Evolutionary conservation across 2,329 filamentous ascomycete genomes (phyloP).

Genomic region (Purpureocillium lavendulum): DNA sequence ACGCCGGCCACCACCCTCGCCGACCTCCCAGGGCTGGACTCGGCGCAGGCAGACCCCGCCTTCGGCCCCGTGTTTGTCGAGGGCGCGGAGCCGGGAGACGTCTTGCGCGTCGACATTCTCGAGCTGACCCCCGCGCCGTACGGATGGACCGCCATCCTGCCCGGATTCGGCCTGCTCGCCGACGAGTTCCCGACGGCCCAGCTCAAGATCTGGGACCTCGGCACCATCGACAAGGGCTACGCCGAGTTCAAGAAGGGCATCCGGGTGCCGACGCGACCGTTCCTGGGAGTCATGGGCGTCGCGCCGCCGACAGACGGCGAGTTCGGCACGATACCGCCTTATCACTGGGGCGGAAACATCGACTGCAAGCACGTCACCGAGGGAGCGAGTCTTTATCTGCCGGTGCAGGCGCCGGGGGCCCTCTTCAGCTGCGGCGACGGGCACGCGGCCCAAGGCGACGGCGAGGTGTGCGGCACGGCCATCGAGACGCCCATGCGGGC

Average conservation of each 20-base stretch:
- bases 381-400: conserved; percentile 38
- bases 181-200: conserved; percentile 35
- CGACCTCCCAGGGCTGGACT: conserved; percentile 30
- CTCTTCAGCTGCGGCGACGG: conserved; percentile 47
- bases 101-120: conserved; percentile 41
- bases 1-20: conserved; percentile 29
- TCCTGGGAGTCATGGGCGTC: conserved; percentile 43
- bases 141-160: conserved; percentile 46
- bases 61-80: conserved; percentile 42
- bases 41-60: conserved; percentile 35
- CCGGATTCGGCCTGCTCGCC: conserved; percentile 38
- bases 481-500: conserved; percentile 45
- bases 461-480: conserved; percentile 47
- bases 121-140: conserved; percentile 33
- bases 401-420: conserved; percentile 38
- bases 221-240: conserved; percentile 11
- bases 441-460: conserved; percentile 45
- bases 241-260: conserved; percentile 38
- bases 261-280: conserved; percentile 39
- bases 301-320: conserved; percentile 35
- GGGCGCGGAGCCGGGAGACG: conserved; percentile 40
- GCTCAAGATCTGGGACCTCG: conserved; percentile 41
- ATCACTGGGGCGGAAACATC: conserved; percentile 44
- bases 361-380: conserved; percentile 41
- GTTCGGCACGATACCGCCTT: conserved; percentile 41